Base-by-base conservation (phyloP, 805 yeast species). In the Wickerhamomyces tratensis region DNA sequence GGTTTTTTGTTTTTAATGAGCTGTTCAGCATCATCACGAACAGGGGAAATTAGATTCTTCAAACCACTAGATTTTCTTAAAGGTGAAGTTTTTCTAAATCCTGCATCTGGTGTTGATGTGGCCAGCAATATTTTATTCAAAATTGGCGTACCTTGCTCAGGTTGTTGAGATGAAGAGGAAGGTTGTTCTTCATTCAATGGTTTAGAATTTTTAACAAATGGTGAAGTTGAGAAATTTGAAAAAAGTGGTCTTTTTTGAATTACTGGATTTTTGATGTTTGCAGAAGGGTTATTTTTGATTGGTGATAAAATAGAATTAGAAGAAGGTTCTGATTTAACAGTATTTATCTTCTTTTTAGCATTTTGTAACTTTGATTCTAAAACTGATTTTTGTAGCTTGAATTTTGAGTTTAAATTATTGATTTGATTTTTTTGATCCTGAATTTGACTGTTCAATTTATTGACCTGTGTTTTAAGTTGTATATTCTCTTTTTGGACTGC, bases 321-420 rank as follows among this genome's bases (percentile, higher is more conserved):
- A 33, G 34, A 25, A 29, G 37, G 33, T 42, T 43, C 25, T 37
- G 50, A 42, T 2, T 37, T 25, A 7, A 46, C 38, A 14, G 47
- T 46, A 29, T 60, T 56, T 20, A 62, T 52, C 11, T 43, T 56
- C 45, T 54, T 59, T 44, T 62, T 61, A 7, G 63, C 63, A 39
- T 52, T 61, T 11, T 60, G 62, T 10, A 65, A 36, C 41, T 64
- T 64, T 7, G 63, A 52, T 43, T 64, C 67, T 38, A 59, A 51
- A 13, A 61, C 55, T 0, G 65, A 64, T 42, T 51, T 62, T 33
- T 58, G 62, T 1, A 62, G 49, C 30, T 56, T 58, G n/a, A 59
- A 62, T n/a, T 55, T 45, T 38, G 60, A 62, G 39, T 53, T 56
- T 30, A 57, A 45, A 20, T 47, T 53, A 15, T 59, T 63, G n/a